Conservation (phyloP, 768 basidiomycete genomes). For the Suillus plorans region DNA sequence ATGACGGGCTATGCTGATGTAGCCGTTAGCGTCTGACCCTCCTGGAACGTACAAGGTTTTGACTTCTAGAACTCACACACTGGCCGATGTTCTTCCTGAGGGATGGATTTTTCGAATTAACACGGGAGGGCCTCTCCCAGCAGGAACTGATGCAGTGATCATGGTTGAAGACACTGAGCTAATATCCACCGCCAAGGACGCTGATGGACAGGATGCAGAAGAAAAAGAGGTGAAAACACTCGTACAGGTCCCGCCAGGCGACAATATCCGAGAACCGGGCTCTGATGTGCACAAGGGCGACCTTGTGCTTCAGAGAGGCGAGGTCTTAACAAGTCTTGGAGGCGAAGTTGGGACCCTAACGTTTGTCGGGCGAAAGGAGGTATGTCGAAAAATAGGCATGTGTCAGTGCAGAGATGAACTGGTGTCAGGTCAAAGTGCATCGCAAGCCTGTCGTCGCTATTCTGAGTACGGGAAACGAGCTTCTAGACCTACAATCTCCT, state of each 20-base stretch:
- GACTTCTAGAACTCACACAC: conserved; percentile 46
- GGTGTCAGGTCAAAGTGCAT: conserved; percentile 60
- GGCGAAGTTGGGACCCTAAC: conserved; percentile 84
- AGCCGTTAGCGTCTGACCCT: conserved; percentile 52
- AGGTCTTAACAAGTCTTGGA: conserved; percentile 61
- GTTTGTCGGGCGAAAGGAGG: conserved; percentile 75
- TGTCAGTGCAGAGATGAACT: not conserved
- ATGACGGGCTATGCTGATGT: not conserved
- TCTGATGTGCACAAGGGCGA: conserved; percentile 74
- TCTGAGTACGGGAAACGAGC: conserved; percentile 85
- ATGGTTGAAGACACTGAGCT: conserved; percentile 94
- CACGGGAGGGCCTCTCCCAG: conserved; percentile 80
- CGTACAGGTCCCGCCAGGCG: conserved; percentile 56
- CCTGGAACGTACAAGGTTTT: conserved; percentile 69
- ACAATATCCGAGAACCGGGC: conserved; percentile 74
- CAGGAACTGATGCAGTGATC: conserved; percentile 74
- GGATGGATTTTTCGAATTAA: conserved; percentile 66
- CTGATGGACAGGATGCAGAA: conserved; percentile 48
- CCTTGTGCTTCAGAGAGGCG: conserved; percentile 60
- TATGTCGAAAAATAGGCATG: conserved; percentile 25
- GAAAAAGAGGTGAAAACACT: conserved; percentile 72
- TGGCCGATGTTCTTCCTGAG: conserved; percentile 38
- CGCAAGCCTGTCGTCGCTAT: conserved; percentile 76
- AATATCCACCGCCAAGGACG: conserved; percentile 46
- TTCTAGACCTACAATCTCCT: conserved; percentile 58